Percentiles rank a stretch among this genome's conserved stretches.
Conservation (phyloP, 495 filamentous ascomycete species). For the Neurospora discreta region DNA sequence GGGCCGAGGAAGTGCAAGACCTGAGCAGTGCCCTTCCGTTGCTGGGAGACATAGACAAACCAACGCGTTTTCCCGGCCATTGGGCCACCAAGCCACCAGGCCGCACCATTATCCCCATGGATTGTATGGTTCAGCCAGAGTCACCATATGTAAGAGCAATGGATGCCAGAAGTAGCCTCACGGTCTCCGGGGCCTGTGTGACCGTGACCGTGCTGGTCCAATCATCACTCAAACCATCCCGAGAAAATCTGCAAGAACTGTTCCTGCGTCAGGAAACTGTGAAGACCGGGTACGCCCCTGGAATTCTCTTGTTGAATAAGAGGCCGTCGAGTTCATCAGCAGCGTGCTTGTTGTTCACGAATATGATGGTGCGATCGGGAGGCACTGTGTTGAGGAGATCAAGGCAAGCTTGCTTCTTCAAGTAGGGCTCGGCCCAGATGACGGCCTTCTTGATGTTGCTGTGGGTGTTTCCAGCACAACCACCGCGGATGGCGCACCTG, state of each 20-base stretch:
- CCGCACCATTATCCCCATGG: conserved; percentile 37
- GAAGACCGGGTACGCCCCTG: conserved; percentile 45
- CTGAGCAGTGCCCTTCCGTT: conserved; percentile 39
- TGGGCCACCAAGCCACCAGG: conserved; percentile 32
- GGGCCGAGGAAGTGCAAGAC: conserved; percentile 33
- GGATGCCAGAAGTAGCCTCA: not conserved
- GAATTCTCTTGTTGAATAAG: conserved; percentile 60
- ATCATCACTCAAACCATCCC: not conserved
- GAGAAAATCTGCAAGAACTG: conserved; percentile 65
- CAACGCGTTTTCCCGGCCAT: not conserved
- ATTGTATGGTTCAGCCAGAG: not conserved
- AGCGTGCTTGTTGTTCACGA: conserved; percentile 67
- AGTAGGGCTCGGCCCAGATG: conserved; percentile 44
- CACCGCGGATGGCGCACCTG: conserved; percentile 72
- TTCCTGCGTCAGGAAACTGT: conserved; percentile 13
- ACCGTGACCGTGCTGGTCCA: not conserved
- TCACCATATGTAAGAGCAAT: not conserved
- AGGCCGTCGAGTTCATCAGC: conserved; percentile 81
- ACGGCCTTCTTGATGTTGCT: conserved; percentile 70
- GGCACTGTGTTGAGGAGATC: conserved; percentile 58
- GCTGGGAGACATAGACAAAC: not conserved
- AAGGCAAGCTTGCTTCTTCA: conserved; percentile 59
- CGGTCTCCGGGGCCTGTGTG: not conserved
- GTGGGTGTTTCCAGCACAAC: conserved; percentile 71
- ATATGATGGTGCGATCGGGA: conserved; percentile 76